These are phyloP conservation scores for Fusarium transvaalense DNA, from an alignment of 2,329 filamentous ascomycete species.

Conservation along the genomic window DNA sequence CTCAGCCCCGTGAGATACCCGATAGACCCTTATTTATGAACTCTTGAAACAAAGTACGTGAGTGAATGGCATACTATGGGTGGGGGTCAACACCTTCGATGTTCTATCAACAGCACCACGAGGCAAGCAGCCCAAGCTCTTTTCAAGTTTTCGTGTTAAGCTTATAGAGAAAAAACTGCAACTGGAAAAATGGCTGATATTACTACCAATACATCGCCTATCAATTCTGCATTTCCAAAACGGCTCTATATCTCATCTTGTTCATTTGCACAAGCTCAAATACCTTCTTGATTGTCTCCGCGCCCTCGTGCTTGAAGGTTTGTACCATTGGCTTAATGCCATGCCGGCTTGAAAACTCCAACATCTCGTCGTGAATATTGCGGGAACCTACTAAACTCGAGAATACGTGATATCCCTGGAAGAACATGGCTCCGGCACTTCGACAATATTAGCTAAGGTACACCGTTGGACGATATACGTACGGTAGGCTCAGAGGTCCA, in stretches of 20 bases:
- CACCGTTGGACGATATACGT: accelerated
- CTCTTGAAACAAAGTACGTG: background rate
- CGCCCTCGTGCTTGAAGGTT: conserved; percentile 12
- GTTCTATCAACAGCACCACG: background rate
- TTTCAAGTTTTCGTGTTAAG: too few relatives aligned
- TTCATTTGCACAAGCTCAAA: background rate
- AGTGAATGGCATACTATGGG: too few relatives aligned
- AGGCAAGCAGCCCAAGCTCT: too few relatives aligned
- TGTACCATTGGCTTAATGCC: conserved; percentile 9
- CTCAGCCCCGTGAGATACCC: background rate
- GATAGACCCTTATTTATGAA: too few relatives aligned
- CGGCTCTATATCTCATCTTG: conserved; percentile 22
- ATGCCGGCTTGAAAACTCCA: conserved; percentile 8
- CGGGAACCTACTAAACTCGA: conserved; percentile 15
- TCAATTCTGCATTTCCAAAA: background rate
- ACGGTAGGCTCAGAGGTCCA: conserved; percentile 4
- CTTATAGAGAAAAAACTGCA: too few relatives aligned
- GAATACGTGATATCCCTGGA: conserved; percentile 11
- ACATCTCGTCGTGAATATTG: conserved; percentile 12
- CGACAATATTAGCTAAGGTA: background rate
- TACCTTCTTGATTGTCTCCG: background rate
- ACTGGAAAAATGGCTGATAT: too few relatives aligned
- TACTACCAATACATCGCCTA: background rate
- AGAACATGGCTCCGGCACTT: conserved; percentile 18
- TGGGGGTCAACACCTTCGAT: background rate